Conservation (phyloP, 2,329 filamentous ascomycete species). For the Chrysosporium queenslandicum region DNA sequence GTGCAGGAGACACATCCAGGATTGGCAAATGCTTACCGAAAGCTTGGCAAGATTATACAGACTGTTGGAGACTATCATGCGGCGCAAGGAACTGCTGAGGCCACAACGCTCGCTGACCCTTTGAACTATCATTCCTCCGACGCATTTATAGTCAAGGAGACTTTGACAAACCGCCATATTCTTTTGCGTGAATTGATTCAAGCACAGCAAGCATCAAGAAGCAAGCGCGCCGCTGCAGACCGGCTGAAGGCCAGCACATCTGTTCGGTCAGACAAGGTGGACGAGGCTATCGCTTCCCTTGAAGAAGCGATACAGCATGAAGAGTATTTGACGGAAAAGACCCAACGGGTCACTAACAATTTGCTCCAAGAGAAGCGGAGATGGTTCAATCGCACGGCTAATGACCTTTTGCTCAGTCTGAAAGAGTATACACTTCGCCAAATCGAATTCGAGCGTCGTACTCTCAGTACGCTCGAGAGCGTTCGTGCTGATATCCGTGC, state of each 20-base stretch:
- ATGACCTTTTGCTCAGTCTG: slow-evolving; percentile 73
- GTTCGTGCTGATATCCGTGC: slow-evolving; percentile 86
- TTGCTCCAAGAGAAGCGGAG: slow-evolving; percentile 77
- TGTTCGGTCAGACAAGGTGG: slow-evolving; percentile 88
- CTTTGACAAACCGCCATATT: slow-evolving; percentile 93
- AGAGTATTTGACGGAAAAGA: slow-evolving; percentile 71
- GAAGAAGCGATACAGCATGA: slow-evolving; percentile 81
- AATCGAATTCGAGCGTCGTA: slow-evolving; percentile 89
- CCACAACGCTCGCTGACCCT: slow-evolving; percentile 85
- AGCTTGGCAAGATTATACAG: slow-evolving; percentile 87
- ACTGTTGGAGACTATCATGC: slow-evolving; percentile 91
- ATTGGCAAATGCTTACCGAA: slow-evolving; percentile 80
- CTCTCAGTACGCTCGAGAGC: slow-evolving; percentile 82
- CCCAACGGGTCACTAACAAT: slow-evolving; percentile 78
- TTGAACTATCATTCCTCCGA: slow-evolving; percentile 92
- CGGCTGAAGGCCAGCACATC: slow-evolving; percentile 76
- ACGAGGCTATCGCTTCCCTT: slow-evolving; percentile 85
- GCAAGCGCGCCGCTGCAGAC: slow-evolving; percentile 75
- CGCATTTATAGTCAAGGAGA: slow-evolving; percentile 96
- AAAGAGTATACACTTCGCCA: slow-evolving; percentile 89
- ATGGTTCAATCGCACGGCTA: slow-evolving; percentile 79
- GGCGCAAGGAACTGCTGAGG: slow-evolving; percentile 91
- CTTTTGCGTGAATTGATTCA: slow-evolving; percentile 86
- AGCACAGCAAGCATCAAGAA: slow-evolving; percentile 74
- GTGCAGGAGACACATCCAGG: slow-evolving; percentile 85